Evolutionary conservation across 1,284 basidiomycete genomes (phyloP).

Genomic region (Malassezia pachydermatis): DNA sequence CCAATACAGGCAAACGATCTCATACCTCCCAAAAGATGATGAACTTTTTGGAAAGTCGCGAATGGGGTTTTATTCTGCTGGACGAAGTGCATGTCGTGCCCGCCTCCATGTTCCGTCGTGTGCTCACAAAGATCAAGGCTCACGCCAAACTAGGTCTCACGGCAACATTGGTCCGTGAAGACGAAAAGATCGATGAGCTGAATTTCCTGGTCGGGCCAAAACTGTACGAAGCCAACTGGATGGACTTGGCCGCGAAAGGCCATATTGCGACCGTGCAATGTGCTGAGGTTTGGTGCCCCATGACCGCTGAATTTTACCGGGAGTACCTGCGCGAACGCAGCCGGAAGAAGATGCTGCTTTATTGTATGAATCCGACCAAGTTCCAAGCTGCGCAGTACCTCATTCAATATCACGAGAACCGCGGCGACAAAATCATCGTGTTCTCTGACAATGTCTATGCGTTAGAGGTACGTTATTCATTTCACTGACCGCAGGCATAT

Average conservation of each 20-base stretch:
- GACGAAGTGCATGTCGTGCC: constrained; percentile 48
- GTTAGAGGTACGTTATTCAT: no score
- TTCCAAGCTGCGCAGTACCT: constrained; percentile 98
- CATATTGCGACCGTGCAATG: constrained; percentile 96
- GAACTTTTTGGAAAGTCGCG: constrained; percentile 46
- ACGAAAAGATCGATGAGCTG: constrained; percentile 96
- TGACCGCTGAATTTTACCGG: constrained; percentile 99
- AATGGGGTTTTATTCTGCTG: constrained; percentile 47
- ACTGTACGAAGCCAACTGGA: constrained; percentile 99
- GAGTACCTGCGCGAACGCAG: constrained; percentile 89
- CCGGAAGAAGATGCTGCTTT: constrained; percentile 86
- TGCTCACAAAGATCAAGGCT: constrained; percentile 47
- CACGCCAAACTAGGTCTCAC: constrained; percentile 46
- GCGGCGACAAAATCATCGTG: constrained; percentile 98
- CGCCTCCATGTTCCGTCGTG: constrained; percentile 48
- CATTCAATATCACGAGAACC: constrained; percentile 93
- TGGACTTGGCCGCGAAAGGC: constrained; percentile 97
- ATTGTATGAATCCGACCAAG: constrained; percentile 99
- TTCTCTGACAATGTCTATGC: constrained; percentile 98
- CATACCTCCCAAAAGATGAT: constrained; percentile 49
- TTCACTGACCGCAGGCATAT: no score
- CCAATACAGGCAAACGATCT: constrained; percentile 47
- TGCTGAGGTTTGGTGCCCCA: constrained; percentile 99
- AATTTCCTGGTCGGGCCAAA: constrained; percentile 99
- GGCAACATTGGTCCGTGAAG: constrained; percentile 88